phyloP scores from a whole-genome alignment of 23 red algal species.

The Agarophyton chilense region DNA sequence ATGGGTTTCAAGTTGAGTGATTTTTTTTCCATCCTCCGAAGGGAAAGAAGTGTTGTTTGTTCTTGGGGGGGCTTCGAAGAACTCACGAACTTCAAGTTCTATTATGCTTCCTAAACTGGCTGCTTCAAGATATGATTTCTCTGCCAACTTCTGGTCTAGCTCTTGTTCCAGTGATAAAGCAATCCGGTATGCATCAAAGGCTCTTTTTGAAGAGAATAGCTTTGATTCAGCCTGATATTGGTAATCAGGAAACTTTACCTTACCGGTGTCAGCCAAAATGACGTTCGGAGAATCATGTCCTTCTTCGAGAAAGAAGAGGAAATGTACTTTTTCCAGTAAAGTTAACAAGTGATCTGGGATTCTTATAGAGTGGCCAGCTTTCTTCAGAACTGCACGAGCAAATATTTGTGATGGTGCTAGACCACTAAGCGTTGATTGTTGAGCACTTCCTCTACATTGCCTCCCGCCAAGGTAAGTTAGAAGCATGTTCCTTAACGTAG shows the following conservation, averaged over 20 bases:
- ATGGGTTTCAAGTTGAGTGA: neutral
- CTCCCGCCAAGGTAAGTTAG: neutral
- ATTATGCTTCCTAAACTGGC: slow-evolving; percentile 40
- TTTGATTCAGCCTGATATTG: neutral
- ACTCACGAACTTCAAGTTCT: slow-evolving; percentile 59
- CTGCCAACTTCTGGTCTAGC: slow-evolving; percentile 11
- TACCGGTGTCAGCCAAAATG: slow-evolving; percentile 57
- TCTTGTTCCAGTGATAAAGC: slow-evolving; percentile 37
- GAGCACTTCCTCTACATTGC: neutral
- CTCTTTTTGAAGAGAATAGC: slow-evolving; percentile 37
- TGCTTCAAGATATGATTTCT: slow-evolving; percentile 22
- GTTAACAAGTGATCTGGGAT: slow-evolving; percentile 43
- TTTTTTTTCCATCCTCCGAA: no score
- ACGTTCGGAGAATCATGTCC: slow-evolving; percentile 64
- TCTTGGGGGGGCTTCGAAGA: neutral
- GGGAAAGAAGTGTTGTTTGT: neutral
- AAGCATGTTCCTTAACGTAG: slow-evolving; percentile 18
- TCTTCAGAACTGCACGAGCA: slow-evolving; percentile 33
- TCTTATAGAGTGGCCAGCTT: slow-evolving; percentile 47
- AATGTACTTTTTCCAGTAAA: slow-evolving; percentile 49
- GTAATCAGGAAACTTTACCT: slow-evolving; percentile 53
- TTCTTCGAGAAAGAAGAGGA: slow-evolving; percentile 69
- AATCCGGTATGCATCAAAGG: slow-evolving; percentile 40
- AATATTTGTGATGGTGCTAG: slow-evolving; percentile 16
- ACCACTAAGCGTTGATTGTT: slow-evolving; percentile 46